Percentiles rank a stretch among this genome's conserved stretches.
Conservation (phyloP, 2,329 filamentous ascomycete genomes). For the Pyrenochaeta sp. region DNA sequence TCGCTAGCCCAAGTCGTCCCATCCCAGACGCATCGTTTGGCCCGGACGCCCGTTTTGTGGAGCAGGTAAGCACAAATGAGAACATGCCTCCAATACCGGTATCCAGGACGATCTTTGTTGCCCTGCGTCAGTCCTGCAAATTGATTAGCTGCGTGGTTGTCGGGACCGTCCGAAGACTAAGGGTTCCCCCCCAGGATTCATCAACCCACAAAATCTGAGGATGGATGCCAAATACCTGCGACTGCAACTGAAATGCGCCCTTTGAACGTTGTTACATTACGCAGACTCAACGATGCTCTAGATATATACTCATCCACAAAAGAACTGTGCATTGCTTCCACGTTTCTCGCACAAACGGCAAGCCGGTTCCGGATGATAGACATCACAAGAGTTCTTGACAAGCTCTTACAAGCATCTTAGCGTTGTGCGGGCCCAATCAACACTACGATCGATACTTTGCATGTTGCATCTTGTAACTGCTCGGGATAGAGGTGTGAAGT, state of each 20-base stretch:
- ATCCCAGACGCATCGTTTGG: background rate
- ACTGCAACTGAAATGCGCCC: background rate
- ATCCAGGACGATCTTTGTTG: no score
- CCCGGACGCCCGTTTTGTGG: no score
- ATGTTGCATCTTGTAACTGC: background rate
- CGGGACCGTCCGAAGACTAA: background rate
- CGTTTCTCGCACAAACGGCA: background rate
- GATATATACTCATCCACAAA: background rate
- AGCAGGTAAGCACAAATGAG: background rate
- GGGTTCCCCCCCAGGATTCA: background rate
- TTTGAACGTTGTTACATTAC: background rate
- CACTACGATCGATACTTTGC: background rate
- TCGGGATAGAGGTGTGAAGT: background rate
- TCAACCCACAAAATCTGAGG: background rate
- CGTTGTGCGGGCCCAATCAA: background rate
- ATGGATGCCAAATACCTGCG: background rate
- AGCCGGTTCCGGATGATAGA: background rate
- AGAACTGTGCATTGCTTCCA: background rate
- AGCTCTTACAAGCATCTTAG: background rate
- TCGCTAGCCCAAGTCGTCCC: background rate
- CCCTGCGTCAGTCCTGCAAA: background rate
- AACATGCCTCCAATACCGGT: background rate
- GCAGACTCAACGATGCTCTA: background rate
- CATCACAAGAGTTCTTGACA: background rate
- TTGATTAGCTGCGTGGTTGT: background rate